Conservation (phyloP, 1,284 basidiomycete species). For the Papiliotrema nemorosa region DNA sequence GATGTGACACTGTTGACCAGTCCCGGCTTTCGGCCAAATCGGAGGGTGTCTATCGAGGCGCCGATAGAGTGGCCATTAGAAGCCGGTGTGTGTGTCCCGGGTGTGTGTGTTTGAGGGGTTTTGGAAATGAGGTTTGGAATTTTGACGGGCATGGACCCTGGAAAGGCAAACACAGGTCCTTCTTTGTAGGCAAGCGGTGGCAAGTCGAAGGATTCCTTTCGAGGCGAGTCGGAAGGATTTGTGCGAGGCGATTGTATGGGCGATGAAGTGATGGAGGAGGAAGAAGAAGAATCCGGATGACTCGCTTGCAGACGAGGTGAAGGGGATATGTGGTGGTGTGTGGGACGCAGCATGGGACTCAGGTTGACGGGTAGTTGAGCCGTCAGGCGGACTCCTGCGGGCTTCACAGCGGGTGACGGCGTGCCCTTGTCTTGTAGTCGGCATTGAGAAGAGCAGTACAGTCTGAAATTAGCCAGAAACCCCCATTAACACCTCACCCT, state of each 20-base stretch:
- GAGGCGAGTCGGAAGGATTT: constrained; percentile 39
- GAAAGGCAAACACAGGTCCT: constrained; percentile 9
- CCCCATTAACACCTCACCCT: constrained; percentile 22
- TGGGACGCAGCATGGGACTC: constrained; percentile 34
- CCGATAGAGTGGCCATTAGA: constrained; percentile 24
- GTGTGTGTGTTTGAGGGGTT: constrained; percentile 5
- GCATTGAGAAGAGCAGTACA: constrained; percentile 46
- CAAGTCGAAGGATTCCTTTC: constrained; percentile 40
- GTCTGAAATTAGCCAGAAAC: constrained; percentile 15
- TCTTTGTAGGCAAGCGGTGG: constrained; percentile 40
- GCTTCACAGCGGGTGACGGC: constrained; percentile 21
- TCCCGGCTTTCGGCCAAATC: constrained; percentile 42
- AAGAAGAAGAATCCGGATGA: constrained; percentile 13
- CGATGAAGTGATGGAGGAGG: constrained; percentile 31
- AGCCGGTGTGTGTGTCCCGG: constrained; percentile 13
- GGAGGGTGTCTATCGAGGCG: constrained; percentile 41
- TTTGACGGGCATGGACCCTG: constrained; percentile 40
- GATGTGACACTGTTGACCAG: constrained; percentile 42
- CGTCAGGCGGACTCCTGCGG: constrained; percentile 28
- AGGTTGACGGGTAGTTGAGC: constrained; percentile 35
- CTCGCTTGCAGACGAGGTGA: constrained; percentile 26
- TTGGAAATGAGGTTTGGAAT: constrained; percentile 28
- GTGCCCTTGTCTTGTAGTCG: constrained; percentile 38
- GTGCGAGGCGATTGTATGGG: constrained; percentile 43
- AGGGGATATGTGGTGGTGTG: constrained; percentile 23